Percentiles rank a stretch among this genome's conserved stretches.
phyloP scores from a whole-genome alignment of 2,329 filamentous ascomycete species.

The Fusarium camptoceras region DNA sequence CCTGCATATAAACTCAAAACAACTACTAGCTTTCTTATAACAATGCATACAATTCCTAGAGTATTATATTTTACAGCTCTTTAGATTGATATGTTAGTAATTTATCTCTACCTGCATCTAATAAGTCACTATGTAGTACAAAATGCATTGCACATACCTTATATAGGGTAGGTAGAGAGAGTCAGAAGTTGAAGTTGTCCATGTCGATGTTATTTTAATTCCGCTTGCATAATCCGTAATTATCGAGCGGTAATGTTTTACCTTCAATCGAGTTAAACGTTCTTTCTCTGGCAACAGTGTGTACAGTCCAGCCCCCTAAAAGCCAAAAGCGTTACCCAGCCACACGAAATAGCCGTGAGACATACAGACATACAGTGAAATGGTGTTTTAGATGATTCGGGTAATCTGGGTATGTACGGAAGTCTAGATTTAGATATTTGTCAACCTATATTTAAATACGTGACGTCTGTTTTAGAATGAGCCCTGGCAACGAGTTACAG shows the following conservation, averaged over 20 bases:
- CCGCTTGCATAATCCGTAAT: not conserved
- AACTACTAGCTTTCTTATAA: not conserved
- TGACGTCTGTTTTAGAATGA: not conserved
- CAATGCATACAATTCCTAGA: not conserved
- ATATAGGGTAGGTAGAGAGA: not conserved
- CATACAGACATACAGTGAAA: not conserved
- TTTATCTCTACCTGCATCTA: too few relatives aligned
- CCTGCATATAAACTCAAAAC: not conserved
- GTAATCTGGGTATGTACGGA: not conserved
- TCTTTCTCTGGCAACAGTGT: conserved; percentile 7
- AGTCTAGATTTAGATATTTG: too few relatives aligned
- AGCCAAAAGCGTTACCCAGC: conserved; percentile 12
- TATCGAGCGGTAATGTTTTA: not conserved
- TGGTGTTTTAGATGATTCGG: not conserved
- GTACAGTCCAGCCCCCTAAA: not conserved
- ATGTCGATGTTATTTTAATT: not conserved
- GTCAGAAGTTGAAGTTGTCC: not conserved
- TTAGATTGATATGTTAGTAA: not conserved
- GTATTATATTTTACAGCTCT: too few relatives aligned
- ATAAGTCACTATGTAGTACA: not conserved
- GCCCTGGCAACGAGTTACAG: not conserved
- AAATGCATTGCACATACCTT: rapidly evolving
- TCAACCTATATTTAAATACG: not conserved
- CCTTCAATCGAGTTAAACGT: not conserved
- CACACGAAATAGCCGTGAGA: not conserved